Conservation (phyloP, 2,329 filamentous ascomycete genomes). For the Coniochaeta hoffmannii region DNA sequence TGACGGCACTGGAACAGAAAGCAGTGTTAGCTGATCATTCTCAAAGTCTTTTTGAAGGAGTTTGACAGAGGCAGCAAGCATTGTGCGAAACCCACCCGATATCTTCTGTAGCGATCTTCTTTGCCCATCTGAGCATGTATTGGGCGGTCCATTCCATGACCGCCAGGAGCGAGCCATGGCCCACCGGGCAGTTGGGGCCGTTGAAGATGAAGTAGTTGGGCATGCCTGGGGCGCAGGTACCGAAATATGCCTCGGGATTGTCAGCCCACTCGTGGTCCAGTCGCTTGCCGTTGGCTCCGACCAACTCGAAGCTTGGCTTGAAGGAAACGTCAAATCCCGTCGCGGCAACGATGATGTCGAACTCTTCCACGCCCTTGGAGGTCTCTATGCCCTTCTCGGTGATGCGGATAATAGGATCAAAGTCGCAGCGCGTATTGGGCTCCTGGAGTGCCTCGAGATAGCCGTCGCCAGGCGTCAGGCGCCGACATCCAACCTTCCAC, state of each 20-base stretch:
- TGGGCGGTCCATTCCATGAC: conserved; percentile 34
- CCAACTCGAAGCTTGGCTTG: conserved; percentile 29
- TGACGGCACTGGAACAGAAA: conserved; percentile 22
- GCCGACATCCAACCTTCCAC: conserved; percentile 35
- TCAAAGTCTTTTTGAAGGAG: no score
- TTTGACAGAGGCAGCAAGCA: no score
- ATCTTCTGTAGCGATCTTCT: conserved; percentile 38
- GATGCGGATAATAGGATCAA: conserved; percentile 28
- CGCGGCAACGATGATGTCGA: conserved; percentile 24
- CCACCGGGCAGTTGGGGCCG: conserved; percentile 34
- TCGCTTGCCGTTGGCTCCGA: conserved; percentile 28
- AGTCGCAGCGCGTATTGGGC: conserved; percentile 34
- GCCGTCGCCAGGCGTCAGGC: conserved; percentile 32
- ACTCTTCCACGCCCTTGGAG: conserved; percentile 17
- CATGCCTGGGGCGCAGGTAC: conserved; percentile 17
- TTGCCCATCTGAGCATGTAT: conserved; percentile 28
- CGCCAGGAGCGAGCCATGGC: conserved; percentile 27
- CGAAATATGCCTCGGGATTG: conserved; percentile 20
- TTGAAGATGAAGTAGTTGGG: conserved; percentile 21
- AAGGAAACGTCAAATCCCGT: conserved; percentile 28
- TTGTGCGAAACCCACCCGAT: conserved; percentile 16
- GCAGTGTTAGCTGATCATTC: no score
- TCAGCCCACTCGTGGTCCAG: conserved; percentile 20
- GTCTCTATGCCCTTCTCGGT: conserved; percentile 21
- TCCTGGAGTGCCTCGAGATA: conserved; percentile 33